phyloP scores from a whole-genome alignment of 345 rosid genomes.

The Noccaea caerulescens region DNA sequence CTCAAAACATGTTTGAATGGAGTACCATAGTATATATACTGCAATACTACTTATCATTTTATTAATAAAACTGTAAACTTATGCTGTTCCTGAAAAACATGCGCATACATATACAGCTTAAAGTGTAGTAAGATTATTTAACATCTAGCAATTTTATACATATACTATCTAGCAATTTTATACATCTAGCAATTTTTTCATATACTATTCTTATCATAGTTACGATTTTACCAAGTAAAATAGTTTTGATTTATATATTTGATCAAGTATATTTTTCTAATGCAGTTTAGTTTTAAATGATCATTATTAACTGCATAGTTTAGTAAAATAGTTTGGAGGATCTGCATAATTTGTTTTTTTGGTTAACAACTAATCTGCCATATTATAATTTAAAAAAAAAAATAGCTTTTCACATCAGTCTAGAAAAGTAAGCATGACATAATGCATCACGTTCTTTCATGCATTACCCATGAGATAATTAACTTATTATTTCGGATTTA shows the following conservation, averaged over 20 bases:
- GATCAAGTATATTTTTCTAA: background rate
- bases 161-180: background rate
- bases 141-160: background rate
- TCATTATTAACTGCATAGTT: background rate
- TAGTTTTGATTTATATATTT: background rate
- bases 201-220: background rate
- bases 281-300: background rate
- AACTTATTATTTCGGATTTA: slow-evolving; percentile 23
- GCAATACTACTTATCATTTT: too few species aligned
- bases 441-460: slow-evolving; percentile 38
- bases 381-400: slow-evolving; percentile 7
- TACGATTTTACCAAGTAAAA: too few species aligned
- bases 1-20: too few species aligned
- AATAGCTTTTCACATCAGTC: slow-evolving; percentile 27
- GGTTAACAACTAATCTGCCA: slow-evolving; percentile 38
- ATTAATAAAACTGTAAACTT: too few species aligned
- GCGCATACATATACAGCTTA: too few species aligned
- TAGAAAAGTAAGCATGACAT: slow-evolving; percentile 33
- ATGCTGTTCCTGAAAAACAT: too few species aligned
- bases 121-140: background rate
- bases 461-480: slow-evolving; percentile 37
- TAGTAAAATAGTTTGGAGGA: too few species aligned
- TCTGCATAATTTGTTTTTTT: background rate
- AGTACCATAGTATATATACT: too few species aligned
- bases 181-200: too few species aligned